A percentile compares a stretch with the other conserved stretches of the same genome.
Evolutionary conservation across 148 eudicot genomes (phyloP).

Genomic region (Fallopia convolvulus): DNA sequence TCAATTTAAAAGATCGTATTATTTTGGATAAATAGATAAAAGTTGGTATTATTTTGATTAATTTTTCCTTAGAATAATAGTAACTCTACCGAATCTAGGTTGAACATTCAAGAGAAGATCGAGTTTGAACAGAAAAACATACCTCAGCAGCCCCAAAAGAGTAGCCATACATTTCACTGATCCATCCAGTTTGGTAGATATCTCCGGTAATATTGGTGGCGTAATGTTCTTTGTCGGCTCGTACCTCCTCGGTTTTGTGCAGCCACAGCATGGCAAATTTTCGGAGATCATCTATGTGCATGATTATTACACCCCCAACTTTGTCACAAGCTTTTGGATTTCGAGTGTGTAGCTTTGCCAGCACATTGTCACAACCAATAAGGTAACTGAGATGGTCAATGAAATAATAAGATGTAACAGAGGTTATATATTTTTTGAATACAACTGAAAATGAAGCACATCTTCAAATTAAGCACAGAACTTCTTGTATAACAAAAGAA

Average conservation of each 20-base stretch:
- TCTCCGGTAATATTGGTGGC: constrained; percentile 80
- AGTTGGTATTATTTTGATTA: too few species aligned
- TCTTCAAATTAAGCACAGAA: background rate
- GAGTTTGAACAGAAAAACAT: constrained; percentile 4
- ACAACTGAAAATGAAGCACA: background rate
- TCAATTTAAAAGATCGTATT: too few species aligned
- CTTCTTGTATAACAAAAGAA: background rate
- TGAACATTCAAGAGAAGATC: too few species aligned
- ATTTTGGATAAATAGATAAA: too few species aligned
- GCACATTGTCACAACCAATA: constrained; percentile 87
- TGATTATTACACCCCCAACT: constrained; percentile 91
- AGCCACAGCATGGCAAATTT: constrained; percentile 78
- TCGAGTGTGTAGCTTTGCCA: constrained; percentile 83
- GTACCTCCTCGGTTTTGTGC: constrained; percentile 88
- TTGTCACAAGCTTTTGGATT: constrained; percentile 91
- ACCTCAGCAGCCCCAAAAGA: constrained; percentile 98
- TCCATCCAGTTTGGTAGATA: constrained; percentile 83
- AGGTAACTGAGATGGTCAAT: constrained; percentile 55
- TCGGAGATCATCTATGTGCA: constrained; percentile 88
- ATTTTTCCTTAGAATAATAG: too few species aligned
- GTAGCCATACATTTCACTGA: constrained; percentile 98
- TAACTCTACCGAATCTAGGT: too few species aligned
- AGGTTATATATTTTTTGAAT: background rate
- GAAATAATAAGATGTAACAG: background rate
- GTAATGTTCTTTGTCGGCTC: constrained; percentile 84